phyloP scores from a whole-genome alignment of 495 filamentous ascomycete species.

The Trichoderma reesei region DNA sequence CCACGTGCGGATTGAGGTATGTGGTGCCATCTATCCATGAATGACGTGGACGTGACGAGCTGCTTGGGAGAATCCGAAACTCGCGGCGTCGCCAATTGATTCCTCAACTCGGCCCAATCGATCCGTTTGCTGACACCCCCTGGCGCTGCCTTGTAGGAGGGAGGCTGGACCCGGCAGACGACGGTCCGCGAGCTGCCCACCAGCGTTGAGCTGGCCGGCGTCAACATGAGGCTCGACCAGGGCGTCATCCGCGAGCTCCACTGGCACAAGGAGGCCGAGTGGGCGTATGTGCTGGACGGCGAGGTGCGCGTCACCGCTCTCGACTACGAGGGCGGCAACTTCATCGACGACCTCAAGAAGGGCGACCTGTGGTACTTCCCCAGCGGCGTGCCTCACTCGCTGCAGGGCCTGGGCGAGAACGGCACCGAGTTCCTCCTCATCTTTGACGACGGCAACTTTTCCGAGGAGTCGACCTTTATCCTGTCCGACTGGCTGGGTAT shows the following conservation, averaged over 20 bases:
- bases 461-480: slow-evolving; percentile 60
- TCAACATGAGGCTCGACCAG: slow-evolving; percentile 58
- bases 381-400: slow-evolving; percentile 57
- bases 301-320: slow-evolving; percentile 52
- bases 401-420: slow-evolving; percentile 55
- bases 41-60: too few relatives aligned
- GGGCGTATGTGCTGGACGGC: slow-evolving; percentile 56
- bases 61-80: too few relatives aligned
- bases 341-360: slow-evolving; percentile 58
- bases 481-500: slow-evolving; percentile 56
- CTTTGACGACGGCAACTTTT: slow-evolving; percentile 60
- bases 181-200: slow-evolving; percentile 50
- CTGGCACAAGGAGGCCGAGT: slow-evolving; percentile 66
- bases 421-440: slow-evolving; percentile 64
- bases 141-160: slow-evolving; percentile 37
- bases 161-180: slow-evolving; percentile 59
- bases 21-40: too few relatives aligned
- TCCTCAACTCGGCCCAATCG: too few relatives aligned
- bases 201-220: slow-evolving; percentile 52
- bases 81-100: too few relatives aligned
- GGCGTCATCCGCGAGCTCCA: slow-evolving; percentile 65
- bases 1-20: slow-evolving; percentile 53
- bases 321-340: slow-evolving; percentile 57
- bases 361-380: slow-evolving; percentile 72
- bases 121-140: background rate